Conservation (phyloP, 2,329 filamentous ascomycete species). For the Fusarium caatingaense region DNA sequence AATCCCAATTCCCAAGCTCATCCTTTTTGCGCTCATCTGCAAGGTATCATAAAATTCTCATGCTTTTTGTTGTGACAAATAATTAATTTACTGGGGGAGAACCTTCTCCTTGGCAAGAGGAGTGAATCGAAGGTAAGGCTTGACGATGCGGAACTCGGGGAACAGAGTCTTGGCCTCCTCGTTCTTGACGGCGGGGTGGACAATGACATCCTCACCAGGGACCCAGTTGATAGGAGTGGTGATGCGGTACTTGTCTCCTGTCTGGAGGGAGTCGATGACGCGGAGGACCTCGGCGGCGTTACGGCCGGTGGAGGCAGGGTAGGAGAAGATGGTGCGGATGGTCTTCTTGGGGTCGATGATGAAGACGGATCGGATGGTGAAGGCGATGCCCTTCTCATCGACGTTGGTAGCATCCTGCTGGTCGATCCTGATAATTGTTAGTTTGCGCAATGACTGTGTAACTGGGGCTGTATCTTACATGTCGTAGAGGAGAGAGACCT, state of each 20-base stretch:
- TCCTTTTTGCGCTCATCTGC: constrained; percentile 33
- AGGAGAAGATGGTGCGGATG: constrained; percentile 91
- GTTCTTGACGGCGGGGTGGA: constrained; percentile 84
- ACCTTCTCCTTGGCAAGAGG: constrained; percentile 67
- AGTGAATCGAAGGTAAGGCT: constrained; percentile 81
- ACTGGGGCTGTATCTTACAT: too few species aligned
- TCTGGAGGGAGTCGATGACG: constrained; percentile 82
- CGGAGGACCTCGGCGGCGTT: constrained; percentile 84
- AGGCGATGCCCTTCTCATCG: constrained; percentile 84
- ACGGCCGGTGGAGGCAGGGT: constrained; percentile 89
- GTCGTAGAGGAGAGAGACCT: constrained; percentile 81
- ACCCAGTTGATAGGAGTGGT: constrained; percentile 93
- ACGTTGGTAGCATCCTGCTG: constrained; percentile 85
- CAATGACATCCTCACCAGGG: constrained; percentile 90
- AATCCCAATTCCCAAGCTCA: constrained; percentile 3
- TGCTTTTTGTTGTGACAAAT: neutral
- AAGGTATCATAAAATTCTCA: constrained; percentile 42
- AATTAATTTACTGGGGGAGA: constrained; percentile 29
- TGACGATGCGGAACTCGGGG: constrained; percentile 76
- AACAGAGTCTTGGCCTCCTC: constrained; percentile 90
- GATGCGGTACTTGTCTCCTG: constrained; percentile 87
- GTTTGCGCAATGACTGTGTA: too few species aligned
- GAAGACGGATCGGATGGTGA: constrained; percentile 95
- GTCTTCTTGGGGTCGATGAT: constrained; percentile 94
- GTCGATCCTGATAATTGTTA: constrained; percentile 68